A percentile compares a stretch with the other conserved stretches of the same genome.
phyloP scores from a whole-genome alignment of 345 rosid species.

The Lepidium didymum region DNA sequence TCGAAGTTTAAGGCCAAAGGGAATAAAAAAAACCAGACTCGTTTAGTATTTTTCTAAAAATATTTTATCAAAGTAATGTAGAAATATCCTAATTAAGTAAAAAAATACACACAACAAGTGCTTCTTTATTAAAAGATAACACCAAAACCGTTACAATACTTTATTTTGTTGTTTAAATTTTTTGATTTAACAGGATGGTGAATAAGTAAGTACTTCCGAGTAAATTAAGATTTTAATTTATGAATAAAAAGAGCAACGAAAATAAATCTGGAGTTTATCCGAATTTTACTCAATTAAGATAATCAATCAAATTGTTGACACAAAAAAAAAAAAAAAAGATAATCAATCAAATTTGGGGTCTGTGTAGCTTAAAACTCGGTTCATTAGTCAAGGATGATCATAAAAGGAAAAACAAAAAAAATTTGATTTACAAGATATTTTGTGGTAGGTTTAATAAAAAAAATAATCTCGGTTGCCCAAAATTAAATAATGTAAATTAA shows the following conservation, averaged over 20 bases:
- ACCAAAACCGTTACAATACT: background rate
- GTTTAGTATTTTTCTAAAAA: background rate
- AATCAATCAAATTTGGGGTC: background rate
- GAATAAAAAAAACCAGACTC: background rate
- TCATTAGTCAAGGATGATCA: background rate
- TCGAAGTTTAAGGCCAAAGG: background rate
- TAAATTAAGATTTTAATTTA: background rate
- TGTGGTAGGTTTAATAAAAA: background rate
- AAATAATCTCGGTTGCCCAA: background rate
- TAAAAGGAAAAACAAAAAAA: background rate
- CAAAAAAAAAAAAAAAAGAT: no score
- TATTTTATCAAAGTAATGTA: background rate
- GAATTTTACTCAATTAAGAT: background rate
- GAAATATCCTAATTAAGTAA: background rate
- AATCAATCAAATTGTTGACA: background rate
- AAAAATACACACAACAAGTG: background rate
- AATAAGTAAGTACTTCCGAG: background rate
- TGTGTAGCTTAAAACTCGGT: background rate
- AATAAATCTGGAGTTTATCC: constrained; percentile 2
- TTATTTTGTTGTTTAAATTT: background rate
- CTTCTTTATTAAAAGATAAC: background rate
- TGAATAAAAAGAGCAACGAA: background rate
- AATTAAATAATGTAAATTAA: background rate
- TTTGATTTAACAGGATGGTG: background rate
- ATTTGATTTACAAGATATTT: background rate